These are phyloP conservation scores for Poteriospumella lacustris DNA, from an alignment of 108 stramenopile genomes.

Conservation along the genomic window DNA sequence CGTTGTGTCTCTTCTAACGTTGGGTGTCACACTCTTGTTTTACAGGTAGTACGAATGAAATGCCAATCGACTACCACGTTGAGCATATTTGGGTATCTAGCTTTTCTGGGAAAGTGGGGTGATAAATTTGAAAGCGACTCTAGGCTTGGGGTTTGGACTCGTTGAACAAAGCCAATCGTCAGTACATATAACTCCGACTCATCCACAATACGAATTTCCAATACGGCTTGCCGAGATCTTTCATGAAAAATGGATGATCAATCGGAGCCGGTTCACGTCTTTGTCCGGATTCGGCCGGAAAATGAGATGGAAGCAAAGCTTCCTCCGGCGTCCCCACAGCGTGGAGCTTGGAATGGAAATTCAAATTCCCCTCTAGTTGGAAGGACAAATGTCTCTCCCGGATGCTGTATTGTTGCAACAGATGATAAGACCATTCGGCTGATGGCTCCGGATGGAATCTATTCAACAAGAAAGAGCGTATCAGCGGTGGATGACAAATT, in stretches of 20 bases:
- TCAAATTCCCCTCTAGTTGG: too few relatives aligned
- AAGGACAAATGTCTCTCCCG: neutral
- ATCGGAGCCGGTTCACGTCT: slow-evolving; percentile 27
- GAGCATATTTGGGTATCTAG: neutral
- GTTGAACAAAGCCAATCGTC: neutral
- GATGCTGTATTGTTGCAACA: neutral
- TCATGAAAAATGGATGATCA: slow-evolving; percentile 18
- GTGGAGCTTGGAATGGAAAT: neutral
- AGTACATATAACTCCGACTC: neutral
- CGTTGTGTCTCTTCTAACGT: too few relatives aligned
- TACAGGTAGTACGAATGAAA: too few relatives aligned
- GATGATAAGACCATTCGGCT: neutral
- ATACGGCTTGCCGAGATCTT: too few relatives aligned
- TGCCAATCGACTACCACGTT: neutral
- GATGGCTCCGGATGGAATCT: slow-evolving; percentile 3
- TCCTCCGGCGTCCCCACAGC: neutral
- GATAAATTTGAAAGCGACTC: neutral
- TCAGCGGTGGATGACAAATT: slow-evolving; percentile 26
- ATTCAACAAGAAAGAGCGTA: slow-evolving; percentile 25
- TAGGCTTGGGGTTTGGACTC: neutral
- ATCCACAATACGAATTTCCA: too few relatives aligned
- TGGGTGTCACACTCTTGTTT: too few relatives aligned
- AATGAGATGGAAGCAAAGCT: neutral
- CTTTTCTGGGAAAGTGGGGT: neutral
- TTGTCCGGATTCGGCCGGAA: slow-evolving; percentile 33